A percentile compares a stretch with the other conserved stretches of the same genome.
These are phyloP conservation scores for Talaromyces borbonicus DNA, from an alignment of 495 filamentous ascomycete species.

Conservation along the genomic window DNA sequence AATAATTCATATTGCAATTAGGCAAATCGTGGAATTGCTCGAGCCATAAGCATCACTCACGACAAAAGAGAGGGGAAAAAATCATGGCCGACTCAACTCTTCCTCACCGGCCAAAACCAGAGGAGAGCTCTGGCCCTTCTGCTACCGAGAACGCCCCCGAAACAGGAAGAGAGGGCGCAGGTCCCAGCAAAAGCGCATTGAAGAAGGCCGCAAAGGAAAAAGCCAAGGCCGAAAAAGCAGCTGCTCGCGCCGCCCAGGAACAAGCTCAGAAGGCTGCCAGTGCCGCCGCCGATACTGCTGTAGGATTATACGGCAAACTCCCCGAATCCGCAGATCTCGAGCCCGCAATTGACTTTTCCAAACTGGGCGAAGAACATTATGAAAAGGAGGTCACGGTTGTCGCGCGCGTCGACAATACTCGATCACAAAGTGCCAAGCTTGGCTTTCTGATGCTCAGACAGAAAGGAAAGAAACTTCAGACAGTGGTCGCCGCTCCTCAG, in stretches of 20 bases:
- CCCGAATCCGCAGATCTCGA: constrained; percentile 31
- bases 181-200: constrained; percentile 51
- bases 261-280: constrained; percentile 38
- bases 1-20: too few species aligned
- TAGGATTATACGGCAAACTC: constrained; percentile 54
- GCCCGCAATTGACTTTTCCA: constrained; percentile 25
- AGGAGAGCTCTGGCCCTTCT: constrained; percentile 26
- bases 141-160: constrained; percentile 9
- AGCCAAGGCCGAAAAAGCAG: constrained; percentile 55
- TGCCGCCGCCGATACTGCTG: constrained; percentile 58
- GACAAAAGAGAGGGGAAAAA: not conserved
- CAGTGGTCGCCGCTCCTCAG: constrained; percentile 50
- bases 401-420: constrained; percentile 76
- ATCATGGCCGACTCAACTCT: constrained; percentile 41
- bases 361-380: constrained; percentile 47
- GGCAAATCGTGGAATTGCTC: too few species aligned
- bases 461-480: constrained; percentile 74
- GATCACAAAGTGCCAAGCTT: constrained; percentile 85
- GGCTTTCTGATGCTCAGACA: constrained; percentile 85
- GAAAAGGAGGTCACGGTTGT: constrained; percentile 72
- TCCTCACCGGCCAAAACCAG: constrained; percentile 38
- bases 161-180: constrained; percentile 29
- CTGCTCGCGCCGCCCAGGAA: constrained; percentile 43
- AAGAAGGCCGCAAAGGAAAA: constrained; percentile 62
- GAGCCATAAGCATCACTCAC: too few species aligned